Conservation (phyloP, 139 green algal species). For the Tetradesmus obliquus region DNA sequence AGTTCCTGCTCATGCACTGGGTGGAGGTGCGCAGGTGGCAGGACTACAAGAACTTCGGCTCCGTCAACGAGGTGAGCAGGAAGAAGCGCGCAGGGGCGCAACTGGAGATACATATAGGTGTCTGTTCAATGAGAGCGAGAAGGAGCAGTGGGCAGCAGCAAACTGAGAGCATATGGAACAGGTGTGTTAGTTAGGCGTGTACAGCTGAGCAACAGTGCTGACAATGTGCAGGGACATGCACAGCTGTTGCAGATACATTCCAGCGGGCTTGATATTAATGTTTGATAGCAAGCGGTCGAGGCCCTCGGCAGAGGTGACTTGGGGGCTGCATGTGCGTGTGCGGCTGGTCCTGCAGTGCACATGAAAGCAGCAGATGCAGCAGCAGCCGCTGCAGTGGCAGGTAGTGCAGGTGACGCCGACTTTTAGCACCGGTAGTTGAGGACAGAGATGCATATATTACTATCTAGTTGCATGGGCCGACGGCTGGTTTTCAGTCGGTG, state of each 20-base stretch:
- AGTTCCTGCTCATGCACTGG: constrained; percentile 87
- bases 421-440: too few relatives aligned
- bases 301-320: too few relatives aligned
- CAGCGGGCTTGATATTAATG: background rate
- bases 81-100: background rate
- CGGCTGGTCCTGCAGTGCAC: too few relatives aligned
- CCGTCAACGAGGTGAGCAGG: constrained; percentile 64
- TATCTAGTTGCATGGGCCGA: background rate
- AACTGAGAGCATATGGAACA: background rate
- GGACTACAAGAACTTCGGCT: constrained; percentile 88
- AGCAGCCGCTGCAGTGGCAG: background rate
- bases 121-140: background rate
- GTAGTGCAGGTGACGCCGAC: too few relatives aligned
- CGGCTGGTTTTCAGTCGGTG: background rate
- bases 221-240: background rate
- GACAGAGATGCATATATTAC: too few relatives aligned
- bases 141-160: background rate
- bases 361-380: background rate
- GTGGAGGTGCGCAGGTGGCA: constrained; percentile 87
- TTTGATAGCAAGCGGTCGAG: background rate
- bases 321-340: too few relatives aligned
- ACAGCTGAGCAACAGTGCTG: background rate
- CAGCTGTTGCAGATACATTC: background rate
- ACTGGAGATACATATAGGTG: background rate
- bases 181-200: too few relatives aligned